Percentiles rank a stretch among this genome's conserved stretches.
Evolutionary conservation across 805 yeast species (phyloP).

Genomic region (Cyberlindnera samutprakarnensis): DNA sequence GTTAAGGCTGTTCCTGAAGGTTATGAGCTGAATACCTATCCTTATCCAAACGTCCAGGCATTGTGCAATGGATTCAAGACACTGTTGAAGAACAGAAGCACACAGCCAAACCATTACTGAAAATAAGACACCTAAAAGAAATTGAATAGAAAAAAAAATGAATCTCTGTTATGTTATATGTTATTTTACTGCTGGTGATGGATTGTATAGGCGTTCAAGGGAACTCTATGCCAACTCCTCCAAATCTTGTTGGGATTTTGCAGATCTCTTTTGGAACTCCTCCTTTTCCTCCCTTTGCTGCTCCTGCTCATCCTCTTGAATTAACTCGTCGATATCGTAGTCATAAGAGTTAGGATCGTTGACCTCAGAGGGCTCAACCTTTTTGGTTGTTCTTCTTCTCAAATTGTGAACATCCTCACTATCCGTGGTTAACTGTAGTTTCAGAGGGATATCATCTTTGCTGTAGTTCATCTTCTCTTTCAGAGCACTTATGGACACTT

Average conservation of each 20-base stretch:
- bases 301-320: conserved; percentile 13
- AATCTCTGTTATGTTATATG: no score
- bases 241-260: conserved; percentile 11
- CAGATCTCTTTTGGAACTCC: conserved; percentile 11
- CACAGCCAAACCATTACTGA: no score
- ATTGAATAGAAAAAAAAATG: background rate
- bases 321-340: conserved; percentile 22
- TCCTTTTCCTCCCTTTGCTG: conserved; percentile 9
- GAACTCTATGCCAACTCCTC: conserved; percentile 15
- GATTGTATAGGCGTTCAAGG: no score
- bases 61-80: conserved; percentile 95
- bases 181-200: no score
- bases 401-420: background rate
- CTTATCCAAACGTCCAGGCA: conserved; percentile 82
- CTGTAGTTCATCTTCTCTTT: conserved; percentile 12
- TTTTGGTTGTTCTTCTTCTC: conserved; percentile 13
- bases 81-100: conserved; percentile 25
- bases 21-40: conserved; percentile 66
- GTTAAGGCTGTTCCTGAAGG: conserved; percentile 89
- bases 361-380: background rate
- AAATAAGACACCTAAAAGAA: background rate
- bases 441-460: conserved; percentile 18
- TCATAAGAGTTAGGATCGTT: conserved; percentile 20
- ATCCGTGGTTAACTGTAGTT: conserved; percentile 6
- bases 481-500: conserved; percentile 3